phyloP scores from a whole-genome alignment of 2,329 filamentous ascomycete genomes.

The Pleoardoris graminearum region DNA sequence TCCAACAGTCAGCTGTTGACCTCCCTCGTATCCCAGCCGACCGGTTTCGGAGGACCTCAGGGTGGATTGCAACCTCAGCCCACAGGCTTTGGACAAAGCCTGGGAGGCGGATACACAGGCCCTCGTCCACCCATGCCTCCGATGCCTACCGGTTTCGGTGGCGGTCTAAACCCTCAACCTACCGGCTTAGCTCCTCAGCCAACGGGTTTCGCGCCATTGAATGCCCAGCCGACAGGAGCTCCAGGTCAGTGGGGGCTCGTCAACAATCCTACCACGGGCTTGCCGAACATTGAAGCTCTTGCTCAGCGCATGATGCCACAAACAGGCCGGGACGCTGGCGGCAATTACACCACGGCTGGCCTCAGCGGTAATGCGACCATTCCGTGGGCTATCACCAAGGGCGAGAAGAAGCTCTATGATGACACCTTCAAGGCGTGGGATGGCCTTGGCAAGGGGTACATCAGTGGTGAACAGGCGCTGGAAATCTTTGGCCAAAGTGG shows the following conservation, averaged over 20 bases:
- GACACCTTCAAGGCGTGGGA: slow-evolving; percentile 96
- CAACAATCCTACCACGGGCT: slow-evolving; percentile 83
- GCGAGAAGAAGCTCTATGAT: slow-evolving; percentile 97
- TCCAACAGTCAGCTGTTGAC: slow-evolving; percentile 67
- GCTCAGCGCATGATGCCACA: slow-evolving; percentile 98
- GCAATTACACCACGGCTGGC: slow-evolving; percentile 80
- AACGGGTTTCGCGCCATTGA: slow-evolving; percentile 69
- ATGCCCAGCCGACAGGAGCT: slow-evolving; percentile 89
- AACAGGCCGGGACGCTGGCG: slow-evolving; percentile 74
- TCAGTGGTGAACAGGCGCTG: slow-evolving; percentile 88
- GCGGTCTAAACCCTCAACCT: slow-evolving; percentile 14
- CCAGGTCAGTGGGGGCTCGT: slow-evolving; percentile 99
- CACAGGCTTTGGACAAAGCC: slow-evolving; percentile 65
- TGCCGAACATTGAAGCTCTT: slow-evolving; percentile 92
- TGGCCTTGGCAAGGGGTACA: slow-evolving; percentile 88
- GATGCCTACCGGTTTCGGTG: slow-evolving; percentile 64
- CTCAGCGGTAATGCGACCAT: slow-evolving; percentile 93
- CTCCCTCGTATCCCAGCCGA: slow-evolving; percentile 58
- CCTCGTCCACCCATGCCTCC: slow-evolving; percentile 77
- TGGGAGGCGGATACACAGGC: slow-evolving; percentile 78
- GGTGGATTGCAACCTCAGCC: slow-evolving; percentile 62
- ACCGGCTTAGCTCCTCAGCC: slow-evolving; percentile 59
- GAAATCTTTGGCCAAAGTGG: slow-evolving; percentile 98
- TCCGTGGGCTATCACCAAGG: slow-evolving; percentile 98
- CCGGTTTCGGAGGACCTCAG: slow-evolving; percentile 63